Conservation (phyloP, 208 protist species). For the Wallacemonas sp. region DNA sequence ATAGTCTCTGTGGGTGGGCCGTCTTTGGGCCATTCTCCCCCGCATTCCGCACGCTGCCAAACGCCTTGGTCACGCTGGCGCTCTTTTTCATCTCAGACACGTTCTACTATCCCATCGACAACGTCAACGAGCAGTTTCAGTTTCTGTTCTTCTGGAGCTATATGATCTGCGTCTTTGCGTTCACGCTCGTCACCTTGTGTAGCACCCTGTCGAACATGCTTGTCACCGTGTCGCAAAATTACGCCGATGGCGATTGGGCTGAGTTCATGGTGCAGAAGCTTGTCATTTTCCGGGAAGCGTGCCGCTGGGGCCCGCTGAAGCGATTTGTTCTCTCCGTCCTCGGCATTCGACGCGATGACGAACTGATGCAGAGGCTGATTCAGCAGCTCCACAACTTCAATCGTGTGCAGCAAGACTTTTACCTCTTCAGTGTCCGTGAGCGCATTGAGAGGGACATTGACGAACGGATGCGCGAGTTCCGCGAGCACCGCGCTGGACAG, state of each 20-base stretch:
- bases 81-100: constrained; percentile 19
- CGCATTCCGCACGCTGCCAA: constrained; percentile 18
- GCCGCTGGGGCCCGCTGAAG: neutral
- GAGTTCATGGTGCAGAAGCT: constrained; percentile 5
- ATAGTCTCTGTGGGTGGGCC: constrained; percentile 27
- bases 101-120: constrained; percentile 16
- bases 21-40: constrained; percentile 23
- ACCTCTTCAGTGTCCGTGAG: constrained; percentile 6
- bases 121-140: constrained; percentile 15
- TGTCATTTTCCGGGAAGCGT: neutral
- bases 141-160: constrained; percentile 32
- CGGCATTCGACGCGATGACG: constrained; percentile 14
- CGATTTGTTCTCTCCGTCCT: neutral
- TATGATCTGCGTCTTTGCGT: constrained; percentile 1
- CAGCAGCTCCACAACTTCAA: constrained; percentile 12
- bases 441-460: constrained; percentile 10
- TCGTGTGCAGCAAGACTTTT: constrained; percentile 10
- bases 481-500: neutral
- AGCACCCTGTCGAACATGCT: constrained; percentile 8
- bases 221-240: neutral
- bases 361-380: constrained; percentile 6
- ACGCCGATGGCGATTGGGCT: neutral
- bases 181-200: constrained; percentile 14
- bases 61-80: constrained; percentile 20
- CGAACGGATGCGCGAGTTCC: constrained; percentile 9